Base-by-base conservation (phyloP, 2,329 filamentous ascomycete genomes). In the Apiospora sp. region DNA sequence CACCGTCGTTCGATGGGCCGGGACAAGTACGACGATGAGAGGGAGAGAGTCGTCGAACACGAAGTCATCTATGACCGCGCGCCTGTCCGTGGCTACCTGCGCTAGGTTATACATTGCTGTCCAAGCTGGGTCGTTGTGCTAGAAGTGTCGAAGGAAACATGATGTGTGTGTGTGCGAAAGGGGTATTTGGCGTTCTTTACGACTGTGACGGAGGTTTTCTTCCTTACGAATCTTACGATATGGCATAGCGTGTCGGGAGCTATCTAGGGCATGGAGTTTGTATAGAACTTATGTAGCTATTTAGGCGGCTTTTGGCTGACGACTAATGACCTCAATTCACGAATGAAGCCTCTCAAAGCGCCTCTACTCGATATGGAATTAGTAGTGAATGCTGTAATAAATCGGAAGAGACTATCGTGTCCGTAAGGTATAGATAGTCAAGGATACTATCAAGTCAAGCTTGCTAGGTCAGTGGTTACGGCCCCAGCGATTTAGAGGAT, bases 11-110 rank as follows among this genome's bases (percentile, higher is more conserved):
- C 77, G 78, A 76, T 72, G n/a, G 75, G 74, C 72, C 80, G 79
- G 78, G 79, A 80, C 49, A 78, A 77, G 69, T 86, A 86, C 75
- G 91, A 91, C 54, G 91, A 93, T 71, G 91, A 93, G 77, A 85
- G 88, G 30, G 22, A 93, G 77, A 85, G 88, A 27, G 22, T 92
- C 75, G 88, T 90, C 73, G 92, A 94, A 83, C 88, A 90, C 44
- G 92, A 94, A 79, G 86, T 93, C 71, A 82, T 92, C 68, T 92
- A 91, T 77, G 92, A 94, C 71, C 84, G 81, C 71, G 75, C 75
- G 43, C 74, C 77, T 2, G 71, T 73, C 43, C 79, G 78, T 71
- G 71, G 75, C 0, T 82, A 81, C 37, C 73, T 78, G 54, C 78
- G 78, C 43, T 81, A 49, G 46, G 19, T n/a, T 49, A n/a, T n/a